Evolutionary conservation across 1,284 basidiomycete genomes (phyloP), one percentile per base, ranked within the genome.

Genomic region (Ustilago hordei): DNA sequence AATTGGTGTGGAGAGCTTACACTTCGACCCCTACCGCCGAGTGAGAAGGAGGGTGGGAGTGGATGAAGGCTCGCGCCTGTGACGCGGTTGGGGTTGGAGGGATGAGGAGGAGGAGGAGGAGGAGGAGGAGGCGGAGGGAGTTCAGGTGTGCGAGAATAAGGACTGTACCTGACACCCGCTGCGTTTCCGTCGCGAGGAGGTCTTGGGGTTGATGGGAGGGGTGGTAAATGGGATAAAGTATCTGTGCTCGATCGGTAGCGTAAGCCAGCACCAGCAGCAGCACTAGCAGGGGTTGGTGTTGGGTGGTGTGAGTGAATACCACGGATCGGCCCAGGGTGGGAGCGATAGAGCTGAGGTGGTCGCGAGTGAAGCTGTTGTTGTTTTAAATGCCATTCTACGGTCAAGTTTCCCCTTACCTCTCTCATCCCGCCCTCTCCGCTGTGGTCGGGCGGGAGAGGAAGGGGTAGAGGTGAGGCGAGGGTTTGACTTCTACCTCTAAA

Each of bases 361-460:
- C 23, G 23, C 6, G 52, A 35, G 8, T 19, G n/a, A 8, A 50
- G 31, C 34, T 15, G 11, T 8, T 43, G 39, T 23, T 69, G 66
- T 35, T 55, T 53, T 4, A 39, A 38, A 8, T 64, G 52, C 66
- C 68, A 70, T 56, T 70, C 61, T 6, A 38, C 43, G 7, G 68
- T 64, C 8, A 64, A 32, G 28, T 13, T 23, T n/a, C 38, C 52
- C 4, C 68, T 34, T 3, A 70, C 55, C 8, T 70, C 34, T 19
- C 19, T 35, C 23, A 67, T 55, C 6, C 17, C 56, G 23, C 11
- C 28, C 19, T 23, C 19, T 3, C 23, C 23, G 23, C 8, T 23
- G 45, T 23, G 4, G 2, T 17, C 12, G 13, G 39, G 45, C 19
- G 23, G 45, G 12, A 32, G 28, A n/a, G 11, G 48, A 13, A 31